Evolutionary conservation across 139 green algal genomes (phyloP).

Genomic region (Monoraphidium neglectum): DNA sequence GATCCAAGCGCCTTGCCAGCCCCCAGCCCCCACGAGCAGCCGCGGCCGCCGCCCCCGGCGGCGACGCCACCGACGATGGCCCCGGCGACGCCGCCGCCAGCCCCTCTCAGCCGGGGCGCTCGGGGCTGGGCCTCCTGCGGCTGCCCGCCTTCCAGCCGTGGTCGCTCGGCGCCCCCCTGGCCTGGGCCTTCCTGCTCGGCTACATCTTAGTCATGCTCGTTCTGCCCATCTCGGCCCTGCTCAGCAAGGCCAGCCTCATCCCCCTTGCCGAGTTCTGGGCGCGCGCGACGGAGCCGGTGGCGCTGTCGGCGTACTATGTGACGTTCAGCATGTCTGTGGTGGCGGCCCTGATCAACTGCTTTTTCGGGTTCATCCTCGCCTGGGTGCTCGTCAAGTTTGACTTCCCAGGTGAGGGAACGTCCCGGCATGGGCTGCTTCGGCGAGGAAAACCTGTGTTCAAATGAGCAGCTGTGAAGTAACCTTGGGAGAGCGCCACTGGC

Average conservation of each 20-base stretch:
- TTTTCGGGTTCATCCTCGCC: conserved; percentile 77
- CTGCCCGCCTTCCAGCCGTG: conserved; percentile 6
- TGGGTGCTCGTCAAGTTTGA: conserved; percentile 74
- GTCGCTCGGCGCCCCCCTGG: conserved; percentile 17
- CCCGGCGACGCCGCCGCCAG: no score
- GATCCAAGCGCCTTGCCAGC: no score
- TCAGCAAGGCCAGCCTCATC: conserved; percentile 45
- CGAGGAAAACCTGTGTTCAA: no score
- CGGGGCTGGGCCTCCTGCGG: no score
- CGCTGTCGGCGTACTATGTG: conserved; percentile 70
- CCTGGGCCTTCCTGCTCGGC: conserved; percentile 54
- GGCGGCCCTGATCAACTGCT: conserved; percentile 58
- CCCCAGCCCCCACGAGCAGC: no score
- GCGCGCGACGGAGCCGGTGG: conserved; percentile 61
- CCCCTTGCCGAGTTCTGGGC: conserved; percentile 41
- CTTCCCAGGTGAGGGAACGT: conserved; percentile 37
- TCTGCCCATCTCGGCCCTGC: conserved; percentile 53
- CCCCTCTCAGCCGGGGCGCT: no score
- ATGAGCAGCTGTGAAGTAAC: no score
- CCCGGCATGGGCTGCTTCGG: no score
- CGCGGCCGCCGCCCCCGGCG: no score
- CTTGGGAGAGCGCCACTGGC: no score
- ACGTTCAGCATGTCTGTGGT: conserved; percentile 61
- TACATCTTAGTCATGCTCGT: conserved; percentile 66
- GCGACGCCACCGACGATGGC: no score